Base-by-base conservation (phyloP, 2,329 filamentous ascomycete species). In the Ophiostoma quercus region DNA sequence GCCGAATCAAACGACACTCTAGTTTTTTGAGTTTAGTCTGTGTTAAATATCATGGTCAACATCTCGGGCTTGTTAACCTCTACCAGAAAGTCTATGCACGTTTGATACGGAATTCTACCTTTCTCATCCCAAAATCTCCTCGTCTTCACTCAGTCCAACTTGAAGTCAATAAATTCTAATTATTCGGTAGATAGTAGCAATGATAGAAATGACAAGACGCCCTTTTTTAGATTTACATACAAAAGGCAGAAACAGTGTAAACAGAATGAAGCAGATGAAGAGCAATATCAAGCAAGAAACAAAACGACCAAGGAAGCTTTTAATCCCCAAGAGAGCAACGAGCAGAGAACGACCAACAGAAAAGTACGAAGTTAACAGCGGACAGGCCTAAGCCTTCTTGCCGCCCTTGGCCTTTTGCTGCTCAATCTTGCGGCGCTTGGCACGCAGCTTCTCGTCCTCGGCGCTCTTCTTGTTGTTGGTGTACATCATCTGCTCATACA, bases 401-500 rank as follows among this genome's bases (percentile, higher is more conserved):
- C 67, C 75, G 78, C 41, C 25, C 51, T 84, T 82, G 71, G 77
- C 79, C 78, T 80, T 79, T 78, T 84, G 79, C 79, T 83, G 93
- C 82, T 98, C 95, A 72, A 97, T 80, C 85, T 88, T 96, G 82
- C 95, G 91, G 80, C 92, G 88, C 90, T 99, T 99, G 70, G 85
- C 86, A 75, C 94, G 87, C 78, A 99, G 82, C 81, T 90, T 91
- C 83, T 94, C 90, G 66, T 94, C 92, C 82, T 97, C 92, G 34
- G 88, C 90, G 74, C 94, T 94, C 84, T 92, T 92, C 85, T 95
- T 94, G 82, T 90, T 94, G 81, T 97, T 97, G 73, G 89, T 93
- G 81, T 96, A 96, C 77, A 93, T 85, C 92, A 99, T 99, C 84
- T 97, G 95, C 84, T 98, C 95, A 74, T 94, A 90, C 76, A 97